Percentiles rank a stretch among this genome's conserved stretches.
These are phyloP conservation scores for Abelmoschus esculentus DNA, from an alignment of 345 rosid species.

Conservation along the genomic window DNA sequence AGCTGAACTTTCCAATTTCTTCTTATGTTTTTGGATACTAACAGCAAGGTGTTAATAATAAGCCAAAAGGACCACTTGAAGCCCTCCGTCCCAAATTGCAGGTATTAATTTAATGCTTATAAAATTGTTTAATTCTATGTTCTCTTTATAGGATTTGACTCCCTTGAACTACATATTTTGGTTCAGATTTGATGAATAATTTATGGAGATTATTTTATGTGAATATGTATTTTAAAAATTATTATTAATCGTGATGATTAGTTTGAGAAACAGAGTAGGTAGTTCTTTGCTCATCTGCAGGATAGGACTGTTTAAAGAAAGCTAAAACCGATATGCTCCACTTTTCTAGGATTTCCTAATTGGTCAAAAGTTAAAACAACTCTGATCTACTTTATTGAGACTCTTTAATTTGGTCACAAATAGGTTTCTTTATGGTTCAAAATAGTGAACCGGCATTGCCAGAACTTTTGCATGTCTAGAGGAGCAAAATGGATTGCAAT, in stretches of 20 bases:
- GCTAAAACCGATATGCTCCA: neutral
- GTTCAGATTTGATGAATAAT: no score
- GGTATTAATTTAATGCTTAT: constrained; percentile 31
- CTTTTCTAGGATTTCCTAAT: neutral
- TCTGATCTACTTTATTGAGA: neutral
- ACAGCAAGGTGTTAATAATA: constrained; percentile 94
- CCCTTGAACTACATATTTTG: no score
- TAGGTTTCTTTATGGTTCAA: constrained; percentile 2
- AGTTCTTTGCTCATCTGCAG: neutral
- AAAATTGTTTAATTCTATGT: no score
- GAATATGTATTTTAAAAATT: neutral
- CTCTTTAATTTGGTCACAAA: neutral
- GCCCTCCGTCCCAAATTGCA: constrained; percentile 98
- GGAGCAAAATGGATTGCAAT: neutral
- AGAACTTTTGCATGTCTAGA: neutral
- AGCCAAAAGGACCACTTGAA: constrained; percentile 99
- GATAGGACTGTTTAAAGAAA: neutral
- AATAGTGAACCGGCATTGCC: neutral
- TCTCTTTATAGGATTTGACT: no score
- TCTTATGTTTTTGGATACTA: constrained; percentile 12
- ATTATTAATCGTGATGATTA: neutral
- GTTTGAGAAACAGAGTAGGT: neutral
- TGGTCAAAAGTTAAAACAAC: neutral
- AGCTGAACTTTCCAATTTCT: constrained; percentile 9
- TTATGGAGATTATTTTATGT: neutral